Evolutionary conservation across 371 early-diverging fungal genomes (phyloP).

Genomic region (Vairimorpha necatrix): DNA sequence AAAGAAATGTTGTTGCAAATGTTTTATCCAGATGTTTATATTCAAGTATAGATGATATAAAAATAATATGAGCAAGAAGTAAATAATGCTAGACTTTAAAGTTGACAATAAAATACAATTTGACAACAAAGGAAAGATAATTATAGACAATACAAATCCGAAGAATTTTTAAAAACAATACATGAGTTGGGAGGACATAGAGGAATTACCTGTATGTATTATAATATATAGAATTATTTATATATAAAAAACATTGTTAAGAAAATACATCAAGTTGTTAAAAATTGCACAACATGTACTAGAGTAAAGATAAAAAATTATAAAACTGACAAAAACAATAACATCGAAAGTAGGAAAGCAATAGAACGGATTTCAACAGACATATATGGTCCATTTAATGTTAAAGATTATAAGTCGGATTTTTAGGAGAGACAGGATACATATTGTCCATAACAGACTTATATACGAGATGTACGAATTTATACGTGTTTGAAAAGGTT

Average conservation of each 20-base stretch:
- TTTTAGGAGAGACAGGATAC: background rate
- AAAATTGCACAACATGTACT: background rate
- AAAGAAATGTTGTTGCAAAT: constrained; percentile 32
- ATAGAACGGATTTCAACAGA: background rate
- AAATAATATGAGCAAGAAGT: background rate
- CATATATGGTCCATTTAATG: constrained; percentile 1
- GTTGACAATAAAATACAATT: background rate
- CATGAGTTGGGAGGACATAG: constrained; percentile 9
- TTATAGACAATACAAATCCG: background rate
- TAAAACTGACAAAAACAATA: background rate
- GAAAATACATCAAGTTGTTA: background rate
- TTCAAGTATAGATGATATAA: background rate
- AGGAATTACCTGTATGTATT: background rate
- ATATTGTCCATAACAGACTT: constrained; percentile 4
- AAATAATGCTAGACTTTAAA: background rate
- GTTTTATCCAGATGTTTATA: constrained; percentile 39
- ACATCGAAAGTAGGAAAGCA: too few relatives aligned
- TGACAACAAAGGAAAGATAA: background rate
- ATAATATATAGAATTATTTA: background rate
- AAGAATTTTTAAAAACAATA: background rate
- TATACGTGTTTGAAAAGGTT: too few relatives aligned
- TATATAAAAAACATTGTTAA: background rate
- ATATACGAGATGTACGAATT: constrained; percentile 10
- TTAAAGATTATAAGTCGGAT: background rate
- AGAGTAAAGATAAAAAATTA: background rate